Base-by-base conservation (phyloP, 305 asterid species). In the Fraxinus dipetala region DNA sequence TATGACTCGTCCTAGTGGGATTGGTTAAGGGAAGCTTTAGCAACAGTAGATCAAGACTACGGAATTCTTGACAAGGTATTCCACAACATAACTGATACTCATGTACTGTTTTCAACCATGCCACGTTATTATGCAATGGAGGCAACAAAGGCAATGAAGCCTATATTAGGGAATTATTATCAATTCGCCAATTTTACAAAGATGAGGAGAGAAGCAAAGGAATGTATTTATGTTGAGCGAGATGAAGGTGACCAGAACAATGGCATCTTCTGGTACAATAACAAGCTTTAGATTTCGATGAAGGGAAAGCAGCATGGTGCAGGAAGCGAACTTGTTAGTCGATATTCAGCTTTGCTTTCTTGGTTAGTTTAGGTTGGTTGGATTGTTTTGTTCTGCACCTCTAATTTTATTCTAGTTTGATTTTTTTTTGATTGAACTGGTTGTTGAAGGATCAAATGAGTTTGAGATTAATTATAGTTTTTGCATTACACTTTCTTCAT, bases 61-160 rank as follows among this genome's bases (percentile, higher is more conserved):
- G 89, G 89, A 16, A 81, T 88, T 45, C 86, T 88, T 1, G 86
- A 88, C 88, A 84, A 85, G 81, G 89, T 86, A 5, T 86, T 88
- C 72, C 90, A 86, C 24, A 82, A 86, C 72, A 86, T 84, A 22
- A 88, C 91, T 0, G 89, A 86, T 56, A 86, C 91, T 14, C 89
- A 88, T 36, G 86, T 88, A 0, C 85, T 88, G 48, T 82, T 88
- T 75, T 86, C 91, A 38, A 86, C 89, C 75, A 88, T 88, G 89
- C 89, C 91, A 24, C 89, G 86, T 31, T 86, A 86, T 72, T 87
- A 83, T 65, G 91, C 91, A 14, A 88, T 80, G 91, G 88, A 88
- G 43, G 89, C 91, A 5, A 88, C 91, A 11, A 86, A 80, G 65
- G 85, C 84, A 30, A 84, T 88, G 67, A 88, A 86, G 67, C 89